These are phyloP conservation scores for Calendula officinalis DNA, from an alignment of 129 eudicot genomes.

Conservation along the genomic window DNA sequence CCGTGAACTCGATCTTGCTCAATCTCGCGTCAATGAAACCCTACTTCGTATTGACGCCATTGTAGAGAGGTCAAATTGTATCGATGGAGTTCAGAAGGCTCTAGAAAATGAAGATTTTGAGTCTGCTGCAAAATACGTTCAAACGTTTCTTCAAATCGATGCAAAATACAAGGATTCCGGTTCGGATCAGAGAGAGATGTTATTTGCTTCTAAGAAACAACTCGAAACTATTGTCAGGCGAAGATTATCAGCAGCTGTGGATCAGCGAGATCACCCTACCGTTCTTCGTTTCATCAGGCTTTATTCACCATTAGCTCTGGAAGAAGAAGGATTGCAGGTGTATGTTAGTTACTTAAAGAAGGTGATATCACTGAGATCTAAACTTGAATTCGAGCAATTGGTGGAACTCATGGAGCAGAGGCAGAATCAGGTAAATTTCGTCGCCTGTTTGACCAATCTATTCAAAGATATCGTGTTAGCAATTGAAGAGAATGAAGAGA, in stretches of 20 bases:
- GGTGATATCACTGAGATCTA: conserved; percentile 64
- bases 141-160: conserved; percentile 59
- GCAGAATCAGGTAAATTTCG: conserved; percentile 48
- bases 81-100: conserved; percentile 61
- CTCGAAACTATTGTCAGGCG: conserved; percentile 50
- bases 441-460: conserved; percentile 75
- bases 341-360: conserved; percentile 68
- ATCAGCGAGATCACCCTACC: conserved; percentile 52
- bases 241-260: conserved; percentile 48
- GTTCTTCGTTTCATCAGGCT: conserved; percentile 63
- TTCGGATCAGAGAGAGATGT: conserved; percentile 59
- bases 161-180: conserved; percentile 50
- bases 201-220: conserved; percentile 58
- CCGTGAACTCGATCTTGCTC: conserved; percentile 80
- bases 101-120: conserved; percentile 63
- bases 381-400: conserved; percentile 64
- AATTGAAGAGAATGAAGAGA: conserved; percentile 68
- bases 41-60: conserved; percentile 65
- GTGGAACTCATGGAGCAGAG: conserved; percentile 55
- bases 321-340: conserved; percentile 83
- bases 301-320: conserved; percentile 61
- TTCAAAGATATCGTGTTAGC: conserved; percentile 86
- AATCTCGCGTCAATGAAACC: conserved; percentile 66
- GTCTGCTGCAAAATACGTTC: conserved; percentile 50
- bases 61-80: conserved; percentile 56